phyloP scores from a whole-genome alignment of 148 eudicot species.

The Amaranthus hypochondriacus region DNA sequence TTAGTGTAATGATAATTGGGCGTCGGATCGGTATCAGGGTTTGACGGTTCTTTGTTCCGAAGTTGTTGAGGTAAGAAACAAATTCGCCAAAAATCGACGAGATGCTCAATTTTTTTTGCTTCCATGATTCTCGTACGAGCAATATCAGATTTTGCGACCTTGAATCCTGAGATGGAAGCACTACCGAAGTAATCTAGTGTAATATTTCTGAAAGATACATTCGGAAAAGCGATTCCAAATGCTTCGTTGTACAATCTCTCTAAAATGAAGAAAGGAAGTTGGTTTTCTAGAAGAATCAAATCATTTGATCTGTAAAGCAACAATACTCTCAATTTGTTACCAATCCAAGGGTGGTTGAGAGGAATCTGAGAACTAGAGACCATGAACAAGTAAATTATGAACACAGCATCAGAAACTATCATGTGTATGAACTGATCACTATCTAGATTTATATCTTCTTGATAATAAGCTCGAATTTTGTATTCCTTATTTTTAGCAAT shows the following conservation, averaged over 20 bases:
- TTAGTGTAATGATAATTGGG: too few relatives aligned
- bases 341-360: neutral
- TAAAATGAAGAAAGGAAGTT: slow-evolving; percentile 24
- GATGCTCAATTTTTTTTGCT: too few relatives aligned
- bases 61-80: too few relatives aligned
- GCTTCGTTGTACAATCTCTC: slow-evolving; percentile 11
- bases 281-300: slow-evolving; percentile 19
- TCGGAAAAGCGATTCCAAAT: neutral
- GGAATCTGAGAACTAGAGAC: neutral
- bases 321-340: neutral
- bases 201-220: too few relatives aligned
- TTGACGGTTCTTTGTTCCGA: too few relatives aligned
- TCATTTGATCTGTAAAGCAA: slow-evolving; percentile 1
- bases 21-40: too few relatives aligned
- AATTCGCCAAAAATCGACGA: too few relatives aligned
- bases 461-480: neutral
- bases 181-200: too few relatives aligned
- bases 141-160: too few relatives aligned
- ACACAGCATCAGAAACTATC: slow-evolving; percentile 21
- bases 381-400: slow-evolving; percentile 10
- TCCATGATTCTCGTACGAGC: too few relatives aligned
- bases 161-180: too few relatives aligned
- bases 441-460: neutral
- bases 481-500: neutral
- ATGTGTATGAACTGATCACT: slow-evolving; percentile 9